Evolutionary conservation across 2,329 filamentous ascomycete genomes (phyloP).

Genomic region (Cytospora piceicola): DNA sequence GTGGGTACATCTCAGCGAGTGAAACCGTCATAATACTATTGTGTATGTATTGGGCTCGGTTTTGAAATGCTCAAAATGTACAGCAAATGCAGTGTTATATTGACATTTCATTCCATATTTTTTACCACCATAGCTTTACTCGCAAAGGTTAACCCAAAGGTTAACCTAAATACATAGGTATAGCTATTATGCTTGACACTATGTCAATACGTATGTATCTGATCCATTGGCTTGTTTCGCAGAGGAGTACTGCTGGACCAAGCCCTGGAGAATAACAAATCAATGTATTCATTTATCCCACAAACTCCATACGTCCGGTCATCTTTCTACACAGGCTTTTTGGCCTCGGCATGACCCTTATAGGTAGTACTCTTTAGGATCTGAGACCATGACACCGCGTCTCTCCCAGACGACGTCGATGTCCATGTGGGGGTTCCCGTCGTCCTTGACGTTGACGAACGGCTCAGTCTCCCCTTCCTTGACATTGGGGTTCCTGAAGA

Average conservation of each 20-base stretch:
- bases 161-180: too few relatives aligned
- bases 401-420: slow-evolving; percentile 39
- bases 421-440: slow-evolving; percentile 40
- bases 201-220: too few relatives aligned
- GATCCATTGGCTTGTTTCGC: neutral
- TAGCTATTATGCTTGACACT: too few relatives aligned
- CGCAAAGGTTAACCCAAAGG: too few relatives aligned
- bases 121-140: neutral
- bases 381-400: slow-evolving; percentile 36
- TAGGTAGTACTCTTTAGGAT: slow-evolving; percentile 38
- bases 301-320: neutral
- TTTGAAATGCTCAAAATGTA: neutral
- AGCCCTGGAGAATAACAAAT: neutral
- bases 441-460: slow-evolving; percentile 36
- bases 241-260: neutral
- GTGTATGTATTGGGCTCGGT: too few relatives aligned
- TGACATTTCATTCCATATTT: neutral
- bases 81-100: neutral
- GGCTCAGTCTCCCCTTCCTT: slow-evolving; percentile 38
- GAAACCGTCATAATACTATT: neutral
- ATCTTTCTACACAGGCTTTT: neutral
- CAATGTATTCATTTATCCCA: neutral
- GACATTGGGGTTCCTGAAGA: slow-evolving; percentile 40
- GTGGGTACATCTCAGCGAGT: neutral
- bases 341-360: slow-evolving; percentile 13